Evolutionary conservation across 176 grass and related monocot species (phyloP).

Genomic region (Carex myosuroides): DNA sequence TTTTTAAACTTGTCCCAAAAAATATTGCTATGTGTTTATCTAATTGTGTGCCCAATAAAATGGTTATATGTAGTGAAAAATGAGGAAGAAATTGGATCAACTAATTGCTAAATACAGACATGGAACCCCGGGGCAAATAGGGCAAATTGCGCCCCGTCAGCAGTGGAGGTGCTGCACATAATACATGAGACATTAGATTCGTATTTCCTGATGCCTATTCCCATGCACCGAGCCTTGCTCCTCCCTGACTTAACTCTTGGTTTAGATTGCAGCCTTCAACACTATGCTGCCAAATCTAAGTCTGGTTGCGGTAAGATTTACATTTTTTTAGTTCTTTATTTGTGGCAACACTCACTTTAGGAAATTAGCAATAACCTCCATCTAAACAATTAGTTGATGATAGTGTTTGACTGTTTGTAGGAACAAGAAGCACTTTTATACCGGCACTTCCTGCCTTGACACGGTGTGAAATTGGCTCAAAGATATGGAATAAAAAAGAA

Average conservation of each 20-base stretch:
- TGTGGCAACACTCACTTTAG: no score
- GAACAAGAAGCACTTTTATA: slow-evolving; percentile 66
- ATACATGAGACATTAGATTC: slow-evolving; percentile 92
- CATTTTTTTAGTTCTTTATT: neutral
- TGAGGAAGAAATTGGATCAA: slow-evolving; percentile 38
- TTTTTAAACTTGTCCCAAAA: no score
- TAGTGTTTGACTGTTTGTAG: slow-evolving; percentile 30
- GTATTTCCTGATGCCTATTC: slow-evolving; percentile 86
- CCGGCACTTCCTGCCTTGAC: slow-evolving; percentile 75
- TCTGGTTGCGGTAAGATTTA: slow-evolving; percentile 79
- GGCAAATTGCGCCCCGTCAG: slow-evolving; percentile 75
- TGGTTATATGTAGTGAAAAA: slow-evolving; percentile 30
- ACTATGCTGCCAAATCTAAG: slow-evolving; percentile 83
- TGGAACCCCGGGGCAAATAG: slow-evolving; percentile 94
- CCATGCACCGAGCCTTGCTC: slow-evolving; percentile 79
- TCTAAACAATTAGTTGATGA: neutral
- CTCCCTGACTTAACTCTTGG: slow-evolving; percentile 72
- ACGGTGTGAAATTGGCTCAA: slow-evolving; percentile 89
- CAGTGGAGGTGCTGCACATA: slow-evolving; percentile 80
- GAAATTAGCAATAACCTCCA: neutral
- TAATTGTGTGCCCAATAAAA: neutral
- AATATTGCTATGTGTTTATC: neutral
- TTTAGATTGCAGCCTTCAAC: slow-evolving; percentile 79
- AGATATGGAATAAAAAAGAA: slow-evolving; percentile 84
- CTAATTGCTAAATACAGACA: slow-evolving; percentile 37